Evolutionary conservation across 1,139 yeast species (phyloP), one percentile per base, ranked within the genome.

Genomic region (Candida albicans): DNA sequence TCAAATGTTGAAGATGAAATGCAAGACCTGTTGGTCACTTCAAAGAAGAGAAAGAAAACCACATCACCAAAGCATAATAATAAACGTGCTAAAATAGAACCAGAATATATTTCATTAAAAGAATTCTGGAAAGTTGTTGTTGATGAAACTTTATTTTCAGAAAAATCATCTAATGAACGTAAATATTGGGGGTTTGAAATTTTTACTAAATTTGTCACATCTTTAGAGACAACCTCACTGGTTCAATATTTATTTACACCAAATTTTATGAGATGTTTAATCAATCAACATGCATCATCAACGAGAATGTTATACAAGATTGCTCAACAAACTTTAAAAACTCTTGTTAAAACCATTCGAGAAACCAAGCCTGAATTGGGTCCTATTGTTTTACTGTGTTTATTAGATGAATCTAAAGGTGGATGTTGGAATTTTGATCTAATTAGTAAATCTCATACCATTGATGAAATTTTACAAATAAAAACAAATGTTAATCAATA

Each of bases 171-270:
- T 1, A 81, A 84, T 36, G 98, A 91, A 62, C 75, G 96, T 49
- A 93, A 91, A 59, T 87, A 77, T 61, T 79, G 89, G 79, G 99
- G 98, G 0, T 81, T 91, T 55, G 87, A 87, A 54, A 75, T 91
- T 5, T 81, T 91, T 52, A 70, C 65, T 32, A 69, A 76, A 40
- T 73, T 81, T 39, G 61, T 84, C 26, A 53, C 43, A 42, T 30
- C 43, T 0, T 49, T 48, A 8, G 27, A 18, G 13, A 13, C 25
- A 14, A 25, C 31, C 22, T 32, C 31, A 13, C 49, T 64, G 1
- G 59, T 84, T 0, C 53, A 64, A 2, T 43, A 55, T 27, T 56
- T 89, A 2, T 79, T 91, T 57, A 79, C 90, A 2, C 81, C 81
- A 22, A 89, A 91, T 61, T 70, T 91, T 30, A 62, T 87, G 68